These are phyloP conservation scores for Paramecium pentaurelia DNA, from an alignment of 73 alveolate species.

Conservation along the genomic window DNA sequence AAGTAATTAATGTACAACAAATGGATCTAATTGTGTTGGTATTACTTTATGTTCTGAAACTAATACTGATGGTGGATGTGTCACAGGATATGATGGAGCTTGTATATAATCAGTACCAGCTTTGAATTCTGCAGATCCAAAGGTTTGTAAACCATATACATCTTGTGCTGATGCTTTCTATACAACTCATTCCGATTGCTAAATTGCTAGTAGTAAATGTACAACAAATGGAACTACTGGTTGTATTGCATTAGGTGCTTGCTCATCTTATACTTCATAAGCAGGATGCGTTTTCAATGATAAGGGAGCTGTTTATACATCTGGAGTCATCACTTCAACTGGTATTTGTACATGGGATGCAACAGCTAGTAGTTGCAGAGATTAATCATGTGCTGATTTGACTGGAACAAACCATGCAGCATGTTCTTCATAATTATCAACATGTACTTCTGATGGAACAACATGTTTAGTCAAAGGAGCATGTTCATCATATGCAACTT, in stretches of 20 bases:
- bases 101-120: not conserved
- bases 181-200: not conserved
- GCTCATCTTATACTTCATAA: not conserved
- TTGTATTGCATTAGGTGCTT: not conserved
- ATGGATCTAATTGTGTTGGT: not conserved
- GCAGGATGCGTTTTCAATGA: not conserved
- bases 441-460: not conserved
- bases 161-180: not conserved
- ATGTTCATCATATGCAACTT: not conserved
- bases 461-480: not conserved
- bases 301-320: not conserved
- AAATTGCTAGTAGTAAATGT: not conserved
- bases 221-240: slow-evolving; percentile 25
- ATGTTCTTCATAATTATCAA: not conserved
- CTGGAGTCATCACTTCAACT: not conserved
- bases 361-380: not conserved
- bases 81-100: slow-evolving; percentile 3
- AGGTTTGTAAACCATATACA: not conserved
- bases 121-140: not conserved
- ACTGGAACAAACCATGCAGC: not conserved
- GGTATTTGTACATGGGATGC: not conserved
- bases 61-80: not conserved
- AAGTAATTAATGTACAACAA: not conserved
- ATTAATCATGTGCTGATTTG: not conserved
- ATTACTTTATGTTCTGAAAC: slow-evolving; percentile 7